These are phyloP conservation scores for Camillea tinctor DNA, from an alignment of 2,329 filamentous ascomycete species.

Conservation along the genomic window DNA sequence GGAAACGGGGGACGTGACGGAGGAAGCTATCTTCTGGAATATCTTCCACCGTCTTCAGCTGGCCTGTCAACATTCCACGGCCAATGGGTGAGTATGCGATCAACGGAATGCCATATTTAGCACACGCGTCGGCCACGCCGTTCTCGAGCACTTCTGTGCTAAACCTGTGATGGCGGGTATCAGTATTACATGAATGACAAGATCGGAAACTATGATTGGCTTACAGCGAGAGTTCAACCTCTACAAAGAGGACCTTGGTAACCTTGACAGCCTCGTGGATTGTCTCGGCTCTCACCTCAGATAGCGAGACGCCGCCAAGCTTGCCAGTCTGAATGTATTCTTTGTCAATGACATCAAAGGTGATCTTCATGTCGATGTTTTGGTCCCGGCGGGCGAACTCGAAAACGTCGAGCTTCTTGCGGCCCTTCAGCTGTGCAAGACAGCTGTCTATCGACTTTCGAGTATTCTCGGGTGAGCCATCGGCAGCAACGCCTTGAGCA, in stretches of 20 bases:
- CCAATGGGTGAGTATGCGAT: slow-evolving; percentile 73
- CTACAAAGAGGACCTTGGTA: slow-evolving; percentile 36
- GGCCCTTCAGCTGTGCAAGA: slow-evolving; percentile 40
- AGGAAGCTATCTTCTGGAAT: slow-evolving; percentile 52
- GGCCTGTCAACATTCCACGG: slow-evolving; percentile 53
- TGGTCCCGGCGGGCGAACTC: slow-evolving; percentile 51
- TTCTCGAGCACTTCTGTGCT: slow-evolving; percentile 27
- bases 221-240: slow-evolving; percentile 39
- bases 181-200: slow-evolving; percentile 7
- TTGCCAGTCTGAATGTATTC: slow-evolving; percentile 41
- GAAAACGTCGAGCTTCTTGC: slow-evolving; percentile 54
- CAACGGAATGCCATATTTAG: slow-evolving; percentile 65
- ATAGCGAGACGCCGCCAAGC: slow-evolving; percentile 41
- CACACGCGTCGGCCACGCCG: slow-evolving; percentile 46
- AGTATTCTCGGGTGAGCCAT: slow-evolving; percentile 48
- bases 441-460: slow-evolving; percentile 50
- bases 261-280: slow-evolving; percentile 36
- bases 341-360: slow-evolving; percentile 35
- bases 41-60: slow-evolving; percentile 51
- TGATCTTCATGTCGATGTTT: slow-evolving; percentile 35
- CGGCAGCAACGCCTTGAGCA: slow-evolving; percentile 31
- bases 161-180: slow-evolving; percentile 18
- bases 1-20: slow-evolving; percentile 55
- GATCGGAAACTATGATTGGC: slow-evolving; percentile 2
- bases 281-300: slow-evolving; percentile 39